Evolutionary conservation across 371 early-diverging fungal species (phyloP).

Genomic region (Batkoa obscura): DNA sequence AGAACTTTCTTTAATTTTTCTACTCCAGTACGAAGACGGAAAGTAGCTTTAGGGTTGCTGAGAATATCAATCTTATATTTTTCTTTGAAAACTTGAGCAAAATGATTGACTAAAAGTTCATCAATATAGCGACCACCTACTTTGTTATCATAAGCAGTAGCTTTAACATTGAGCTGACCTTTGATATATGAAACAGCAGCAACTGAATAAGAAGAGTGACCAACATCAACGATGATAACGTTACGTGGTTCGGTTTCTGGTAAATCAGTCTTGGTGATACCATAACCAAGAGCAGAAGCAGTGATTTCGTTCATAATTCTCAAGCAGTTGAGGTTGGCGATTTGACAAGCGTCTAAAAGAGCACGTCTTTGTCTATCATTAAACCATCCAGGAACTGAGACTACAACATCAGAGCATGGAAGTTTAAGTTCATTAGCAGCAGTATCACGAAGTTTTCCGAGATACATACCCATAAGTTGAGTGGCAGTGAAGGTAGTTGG

Average conservation of each 20-base stretch:
- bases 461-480: conserved; percentile 86
- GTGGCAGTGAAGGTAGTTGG: conserved; percentile 59
- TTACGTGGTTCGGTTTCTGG: conserved; percentile 86
- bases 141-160: conserved; percentile 74
- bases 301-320: conserved; percentile 86
- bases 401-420: conserved; percentile 81
- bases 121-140: conserved; percentile 95
- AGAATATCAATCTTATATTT: conserved; percentile 90
- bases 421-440: conserved; percentile 63
- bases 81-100: conserved; percentile 57
- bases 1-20: conserved; percentile 95
- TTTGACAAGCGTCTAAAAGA: conserved; percentile 68
- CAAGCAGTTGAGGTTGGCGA: conserved; percentile 84
- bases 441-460: conserved; percentile 77
- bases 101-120: conserved; percentile 67
- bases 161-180: conserved; percentile 83
- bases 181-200: conserved; percentile 80
- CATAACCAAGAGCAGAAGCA: conserved; percentile 85
- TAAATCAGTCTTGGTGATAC: conserved; percentile 92
- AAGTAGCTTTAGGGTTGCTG: conserved; percentile 72
- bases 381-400: conserved; percentile 90
- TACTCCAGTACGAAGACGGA: conserved; percentile 76
- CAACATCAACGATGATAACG: conserved; percentile 88
- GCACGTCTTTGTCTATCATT: conserved; percentile 85
- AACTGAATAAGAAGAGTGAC: conserved; percentile 80